Evolutionary conservation across 163 green algal genomes (phyloP).

Genomic region (Chlamydomonas reinhardtii): DNA sequence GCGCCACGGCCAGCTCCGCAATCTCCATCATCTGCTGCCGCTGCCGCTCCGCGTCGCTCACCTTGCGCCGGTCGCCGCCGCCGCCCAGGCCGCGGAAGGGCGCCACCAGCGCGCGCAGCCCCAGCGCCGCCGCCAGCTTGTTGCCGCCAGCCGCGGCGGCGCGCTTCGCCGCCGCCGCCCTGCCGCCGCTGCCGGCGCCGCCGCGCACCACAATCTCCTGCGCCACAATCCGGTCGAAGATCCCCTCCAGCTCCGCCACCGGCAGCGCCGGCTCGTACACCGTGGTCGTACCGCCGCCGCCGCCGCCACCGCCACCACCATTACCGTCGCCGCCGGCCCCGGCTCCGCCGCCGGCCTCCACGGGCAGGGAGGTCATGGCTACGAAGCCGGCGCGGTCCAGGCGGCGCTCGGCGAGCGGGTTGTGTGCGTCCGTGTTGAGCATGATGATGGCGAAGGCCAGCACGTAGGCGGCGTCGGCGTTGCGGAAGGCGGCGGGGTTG

Average conservation of each 20-base stretch:
- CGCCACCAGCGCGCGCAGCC: conserved; percentile 54
- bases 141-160: conserved; percentile 10
- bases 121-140: conserved; percentile 64
- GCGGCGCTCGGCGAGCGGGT: conserved; percentile 91
- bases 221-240: conserved; percentile 84
- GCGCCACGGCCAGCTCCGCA: conserved; percentile 53
- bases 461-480: conserved; percentile 94
- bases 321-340: no score
- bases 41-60: conserved; percentile 36
- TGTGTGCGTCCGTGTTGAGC: conserved; percentile 99
- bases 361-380: conserved; percentile 68
- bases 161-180: background rate
- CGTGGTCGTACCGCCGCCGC: background rate
- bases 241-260: conserved; percentile 74
- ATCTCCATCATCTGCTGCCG: conserved; percentile 49
- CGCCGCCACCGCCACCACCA: background rate
- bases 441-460: conserved; percentile 99
- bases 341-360: conserved; percentile 34
- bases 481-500: conserved; percentile 82
- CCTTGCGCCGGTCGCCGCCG: conserved; percentile 10
- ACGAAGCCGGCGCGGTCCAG: conserved; percentile 75
- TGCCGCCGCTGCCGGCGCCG: background rate
- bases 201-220: conserved; percentile 67
- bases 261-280: conserved; percentile 76
- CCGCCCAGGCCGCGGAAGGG: conserved; percentile 37